Evolutionary conservation across 768 basidiomycete species (phyloP), one percentile per base, ranked within the genome.

Genomic region (Lactarius trivialis): DNA sequence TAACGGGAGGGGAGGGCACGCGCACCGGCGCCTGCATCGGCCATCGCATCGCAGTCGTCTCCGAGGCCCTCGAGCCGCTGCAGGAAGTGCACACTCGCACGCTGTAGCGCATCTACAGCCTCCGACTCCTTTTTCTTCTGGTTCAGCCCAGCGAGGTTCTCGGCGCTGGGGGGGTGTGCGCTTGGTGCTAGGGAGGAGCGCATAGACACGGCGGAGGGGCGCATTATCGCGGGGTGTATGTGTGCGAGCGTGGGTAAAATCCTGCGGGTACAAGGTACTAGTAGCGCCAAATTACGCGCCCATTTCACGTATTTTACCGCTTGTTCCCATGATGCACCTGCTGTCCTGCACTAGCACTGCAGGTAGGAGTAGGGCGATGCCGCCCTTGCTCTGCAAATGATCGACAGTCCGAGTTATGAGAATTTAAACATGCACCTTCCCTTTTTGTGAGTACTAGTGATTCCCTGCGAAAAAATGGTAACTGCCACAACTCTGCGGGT

Each of bases 41-140:
- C 89, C 85, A 91, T 90, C 24, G 83, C 79, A 62, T 88, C 81
- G 68, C 85, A 88, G 69, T 91, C 89, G 19, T 86, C 83, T 26
- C 81, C 84, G 4, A 91, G 75, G 7, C 78, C 82, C 66, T 86
- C 84, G 43, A 91, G 82, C 8, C 88, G 81, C 70, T 84, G 81
- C 2, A 87, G 77, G 69, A 86, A 88, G 36, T 84, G 71, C 7
- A 80, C 72, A 58, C 82, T 86, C 0, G 85, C 83, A 58, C 78
- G 77, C 69, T 90, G 86, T 6, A 91, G 76, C 1, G 89, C 89
- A 24, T 82, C 79, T n/a, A n/a, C n/a, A n/a, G n/a, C n/a, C n/a
- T n/a, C n/a, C n/a, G 77, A 83, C 71, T 91, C 89, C 70, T 89
- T 91, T 76, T 89, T 91, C 76, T 91, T 91, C 69, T 91, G 89